Base-by-base conservation (phyloP, 1,284 basidiomycete species). In the Mrakiaceae sp. region DNA sequence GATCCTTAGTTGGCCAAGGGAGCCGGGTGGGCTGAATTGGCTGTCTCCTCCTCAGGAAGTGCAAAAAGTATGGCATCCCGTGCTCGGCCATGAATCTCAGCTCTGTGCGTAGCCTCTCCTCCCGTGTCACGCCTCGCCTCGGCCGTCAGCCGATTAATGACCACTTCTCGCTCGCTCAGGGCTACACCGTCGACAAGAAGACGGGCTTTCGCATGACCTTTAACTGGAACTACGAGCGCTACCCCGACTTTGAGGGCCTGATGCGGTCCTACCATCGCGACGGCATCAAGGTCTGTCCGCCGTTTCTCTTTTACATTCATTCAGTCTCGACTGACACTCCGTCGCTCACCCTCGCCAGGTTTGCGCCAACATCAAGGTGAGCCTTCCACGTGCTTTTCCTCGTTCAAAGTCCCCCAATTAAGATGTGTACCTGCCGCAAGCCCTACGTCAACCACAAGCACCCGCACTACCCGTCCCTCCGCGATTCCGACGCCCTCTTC, bases 201-300 rank as follows among this genome's bases (percentile, higher is more conserved):
- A 64, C 58, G 14, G 58, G 63, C n/a, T 64, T 64, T 42, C 51
- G 63, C 7, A 60, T 60, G 46, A 54, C 57, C 3, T 65, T 65
- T 54, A 44, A 60, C 3, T 65, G 64, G 10, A 67, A 68, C 55
- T 48, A 60, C 56, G 69, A 71, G 58, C 70, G 78, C 55, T 79
- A 78, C 69, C 78, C 78, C 8, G 76, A 78, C 69, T 79, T 79
- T 69, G 72, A 71, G 56, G 74, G 71, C 9, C 74, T 79, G 69
- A 72, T 76, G 51, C 70, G 63, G 8, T 71, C 68, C 49, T 77
- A 77, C 66, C 78, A 79, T 68, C 68, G 70, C 58, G 71, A 72
- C 2, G 78, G 77, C 44, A 76, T 79, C 68, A 77, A 76, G 69
- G 73, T 78, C 0, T 40, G 39, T 46, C 46, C 51, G 52, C 44